Evolutionary conservation across 2,329 filamentous ascomycete species (phyloP), one percentile per base, ranked within the genome.

Genomic region (Venturia oleaginea): DNA sequence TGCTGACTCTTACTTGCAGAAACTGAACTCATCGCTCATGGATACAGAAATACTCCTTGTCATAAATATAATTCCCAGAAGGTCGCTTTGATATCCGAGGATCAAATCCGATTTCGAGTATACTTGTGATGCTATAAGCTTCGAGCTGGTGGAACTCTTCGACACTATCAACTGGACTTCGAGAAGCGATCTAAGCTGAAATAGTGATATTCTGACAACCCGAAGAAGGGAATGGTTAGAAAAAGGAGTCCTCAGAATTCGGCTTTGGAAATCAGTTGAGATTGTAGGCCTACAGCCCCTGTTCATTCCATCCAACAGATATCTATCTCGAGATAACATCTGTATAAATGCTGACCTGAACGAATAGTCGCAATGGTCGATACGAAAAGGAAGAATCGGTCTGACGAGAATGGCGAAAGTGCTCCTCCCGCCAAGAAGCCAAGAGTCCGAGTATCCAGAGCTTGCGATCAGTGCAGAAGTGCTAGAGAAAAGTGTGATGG

Each of bases 401-500:
- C 62, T 42, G 51, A 27, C 19, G 55, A 37, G 24, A 37, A 24
- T 51, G 11, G 61, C 40, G 61, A 62, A 15, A 38, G 27, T 43
- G 17, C 27, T 46, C 42, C 34, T 43, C 51, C 48, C 27, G 48
- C 24, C 19, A 59, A 64, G 60, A 60, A 42, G 54, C 30, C 57
- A 30, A 42, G 32, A n/a, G 51, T 57, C 5, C 51, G 57, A 38
- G 63, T 61, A 15, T 24, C 65, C 62, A 68, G 67, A 65, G 72
- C 73, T 22, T 59, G 72, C 74, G 86, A 90, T 70, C 85, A 85
- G 68, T 90, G 87, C 71, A 82, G 87, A 59, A 80, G 80, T 17
- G 85, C 85, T 61, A 83, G 86, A 67, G 87, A 90, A 73, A 90
- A 88, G 71, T 91, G 88, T 74, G 87, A 91, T 70, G 88, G 89